Conservation (phyloP, 129 eudicot species). For the Heracleum sosnowskyi region DNA sequence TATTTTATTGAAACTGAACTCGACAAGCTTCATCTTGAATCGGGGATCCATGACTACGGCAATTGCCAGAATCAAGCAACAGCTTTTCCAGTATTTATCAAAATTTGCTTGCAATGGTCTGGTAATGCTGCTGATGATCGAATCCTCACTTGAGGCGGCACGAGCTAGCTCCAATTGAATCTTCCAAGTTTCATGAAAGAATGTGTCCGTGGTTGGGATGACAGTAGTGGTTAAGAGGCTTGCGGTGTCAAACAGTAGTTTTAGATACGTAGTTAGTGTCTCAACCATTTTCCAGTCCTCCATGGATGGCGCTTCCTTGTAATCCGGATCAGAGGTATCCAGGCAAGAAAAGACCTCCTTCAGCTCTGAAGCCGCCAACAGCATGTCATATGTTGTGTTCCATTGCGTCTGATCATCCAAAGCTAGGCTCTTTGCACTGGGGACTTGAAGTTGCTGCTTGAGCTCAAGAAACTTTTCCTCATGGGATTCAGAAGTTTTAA, state of each 20-base stretch:
- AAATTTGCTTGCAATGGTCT: constrained; percentile 66
- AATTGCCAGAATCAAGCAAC: constrained; percentile 62
- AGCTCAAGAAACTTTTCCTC: constrained; percentile 74
- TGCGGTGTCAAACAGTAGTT: constrained; percentile 60
- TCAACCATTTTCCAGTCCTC: constrained; percentile 78
- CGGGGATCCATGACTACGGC: constrained; percentile 99
- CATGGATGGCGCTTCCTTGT: constrained; percentile 50
- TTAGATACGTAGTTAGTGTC: constrained; percentile 43
- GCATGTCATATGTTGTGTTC: constrained; percentile 92
- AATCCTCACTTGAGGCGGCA: constrained; percentile 58
- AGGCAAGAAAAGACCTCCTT: constrained; percentile 89
- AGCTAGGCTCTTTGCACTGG: constrained; percentile 50
- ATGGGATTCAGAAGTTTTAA: constrained; percentile 67
- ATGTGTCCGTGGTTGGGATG: constrained; percentile 60
- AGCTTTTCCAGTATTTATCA: constrained; percentile 65
- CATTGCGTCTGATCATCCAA: constrained; percentile 74
- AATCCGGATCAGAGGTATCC: constrained; percentile 67
- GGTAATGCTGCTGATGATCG: constrained; percentile 35
- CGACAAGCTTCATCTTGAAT: constrained; percentile 89
- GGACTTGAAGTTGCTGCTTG: constrained; percentile 87
- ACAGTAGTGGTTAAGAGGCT: constrained; percentile 41
- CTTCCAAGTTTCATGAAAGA: constrained; percentile 98
- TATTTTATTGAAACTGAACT: constrained; percentile 77
- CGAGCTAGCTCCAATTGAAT: constrained; percentile 81
- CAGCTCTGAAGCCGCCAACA: constrained; percentile 69